Conservation (phyloP, 257 asterid species). For the Anisodus tanguticus region DNA sequence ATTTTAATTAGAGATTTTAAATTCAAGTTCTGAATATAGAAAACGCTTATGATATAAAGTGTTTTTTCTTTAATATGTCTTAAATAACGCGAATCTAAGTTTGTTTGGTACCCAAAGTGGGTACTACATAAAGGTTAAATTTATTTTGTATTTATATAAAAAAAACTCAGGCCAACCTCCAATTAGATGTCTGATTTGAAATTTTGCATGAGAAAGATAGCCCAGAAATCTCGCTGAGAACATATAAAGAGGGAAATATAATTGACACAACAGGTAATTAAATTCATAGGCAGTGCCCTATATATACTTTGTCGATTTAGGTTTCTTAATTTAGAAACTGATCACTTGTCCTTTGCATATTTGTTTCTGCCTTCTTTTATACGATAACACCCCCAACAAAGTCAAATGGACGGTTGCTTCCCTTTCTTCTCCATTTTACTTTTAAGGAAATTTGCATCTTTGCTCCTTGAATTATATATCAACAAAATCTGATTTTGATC, state of each 20-base stretch:
- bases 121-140: too few relatives aligned
- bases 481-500: too few relatives aligned
- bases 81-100: too few relatives aligned
- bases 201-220: neutral
- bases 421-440: neutral
- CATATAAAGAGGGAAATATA: too few relatives aligned
- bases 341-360: neutral
- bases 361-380: neutral
- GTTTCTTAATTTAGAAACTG: constrained; percentile 17
- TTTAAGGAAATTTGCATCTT: neutral
- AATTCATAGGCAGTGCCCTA: neutral
- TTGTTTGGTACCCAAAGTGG: too few relatives aligned
- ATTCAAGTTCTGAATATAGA: too few relatives aligned
- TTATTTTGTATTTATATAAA: too few relatives aligned
- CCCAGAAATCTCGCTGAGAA: constrained; percentile 27
- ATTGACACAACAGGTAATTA: neutral
- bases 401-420: neutral
- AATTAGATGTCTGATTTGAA: neutral
- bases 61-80: too few relatives aligned
- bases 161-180: neutral
- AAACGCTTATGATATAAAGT: too few relatives aligned
- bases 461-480: neutral
- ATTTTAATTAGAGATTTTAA: too few relatives aligned
- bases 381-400: neutral
- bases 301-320: neutral